Percentiles rank a stretch among this genome's conserved stretches.
These are phyloP conservation scores for Dissophora globulifera DNA, from an alignment of 192 early-diverging fungal species.

Conservation along the genomic window DNA sequence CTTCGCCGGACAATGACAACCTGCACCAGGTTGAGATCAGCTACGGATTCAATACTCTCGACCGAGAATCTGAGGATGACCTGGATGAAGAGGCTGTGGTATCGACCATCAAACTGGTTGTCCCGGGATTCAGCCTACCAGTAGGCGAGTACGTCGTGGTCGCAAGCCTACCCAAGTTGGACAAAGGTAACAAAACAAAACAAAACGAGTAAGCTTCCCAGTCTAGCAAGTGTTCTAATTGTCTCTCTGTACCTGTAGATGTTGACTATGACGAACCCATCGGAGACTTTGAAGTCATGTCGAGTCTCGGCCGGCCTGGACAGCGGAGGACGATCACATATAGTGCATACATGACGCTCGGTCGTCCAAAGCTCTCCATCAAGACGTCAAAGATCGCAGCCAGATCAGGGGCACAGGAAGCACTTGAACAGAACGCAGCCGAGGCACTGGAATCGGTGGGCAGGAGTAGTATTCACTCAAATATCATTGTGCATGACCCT, in stretches of 20 bases:
- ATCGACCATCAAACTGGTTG: conserved; percentile 20
- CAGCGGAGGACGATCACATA: conserved; percentile 42
- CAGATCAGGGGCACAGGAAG: neutral
- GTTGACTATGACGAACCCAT: conserved; percentile 32
- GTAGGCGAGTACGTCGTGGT: conserved; percentile 47
- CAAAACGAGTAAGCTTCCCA: neutral
- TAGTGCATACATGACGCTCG: conserved; percentile 43
- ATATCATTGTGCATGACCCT: conserved; percentile 27
- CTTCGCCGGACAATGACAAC: conserved; percentile 9
- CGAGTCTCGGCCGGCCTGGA: neutral
- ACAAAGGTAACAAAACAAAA: conserved; percentile 14
- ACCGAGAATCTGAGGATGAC: conserved; percentile 16
- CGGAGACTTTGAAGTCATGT: conserved; percentile 42
- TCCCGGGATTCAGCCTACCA: conserved; percentile 40
- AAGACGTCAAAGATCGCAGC: neutral
- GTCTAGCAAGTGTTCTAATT: too few relatives aligned
- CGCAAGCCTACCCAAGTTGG: conserved; percentile 28
- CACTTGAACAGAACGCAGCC: neutral
- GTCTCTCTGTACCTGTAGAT: too few relatives aligned
- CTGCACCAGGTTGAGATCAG: conserved; percentile 41
- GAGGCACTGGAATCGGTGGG: conserved; percentile 4
- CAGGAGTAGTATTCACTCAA: neutral
- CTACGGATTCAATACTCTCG: conserved; percentile 40
- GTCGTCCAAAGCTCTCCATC: conserved; percentile 33
- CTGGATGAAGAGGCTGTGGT: neutral